These are phyloP conservation scores for Penicillium goetzii DNA, from an alignment of 495 filamentous ascomycete species.

Conservation along the genomic window DNA sequence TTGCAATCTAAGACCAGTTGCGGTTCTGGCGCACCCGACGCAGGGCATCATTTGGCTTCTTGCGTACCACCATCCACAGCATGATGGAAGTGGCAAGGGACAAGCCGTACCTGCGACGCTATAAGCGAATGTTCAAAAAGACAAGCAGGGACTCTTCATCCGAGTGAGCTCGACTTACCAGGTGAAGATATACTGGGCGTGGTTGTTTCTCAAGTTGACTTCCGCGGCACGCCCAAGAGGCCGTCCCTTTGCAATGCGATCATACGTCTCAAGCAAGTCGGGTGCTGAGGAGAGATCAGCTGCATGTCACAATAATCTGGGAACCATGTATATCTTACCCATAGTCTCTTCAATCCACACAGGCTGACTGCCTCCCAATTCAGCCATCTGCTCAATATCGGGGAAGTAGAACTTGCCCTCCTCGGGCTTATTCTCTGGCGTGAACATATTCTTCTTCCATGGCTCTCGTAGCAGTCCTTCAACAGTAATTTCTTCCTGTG, in stretches of 20 bases:
- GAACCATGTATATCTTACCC: slow-evolving; percentile 54
- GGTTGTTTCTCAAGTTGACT: slow-evolving; percentile 94
- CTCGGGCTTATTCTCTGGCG: slow-evolving; percentile 83
- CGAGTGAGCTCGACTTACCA: slow-evolving; percentile 63
- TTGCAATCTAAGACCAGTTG: slow-evolving; percentile 62
- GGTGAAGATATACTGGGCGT: slow-evolving; percentile 97
- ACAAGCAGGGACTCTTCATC: background rate
- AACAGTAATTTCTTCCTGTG: slow-evolving; percentile 68
- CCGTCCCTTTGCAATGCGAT: slow-evolving; percentile 76
- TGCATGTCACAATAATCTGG: slow-evolving; percentile 8
- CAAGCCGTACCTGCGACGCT: slow-evolving; percentile 75
- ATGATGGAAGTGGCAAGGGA: slow-evolving; percentile 86
- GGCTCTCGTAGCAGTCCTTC: slow-evolving; percentile 86
- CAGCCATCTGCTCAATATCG: slow-evolving; percentile 92
- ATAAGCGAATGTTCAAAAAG: slow-evolving; percentile 26
- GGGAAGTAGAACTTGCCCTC: slow-evolving; percentile 90
- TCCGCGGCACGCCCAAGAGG: slow-evolving; percentile 90
- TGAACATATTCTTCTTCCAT: slow-evolving; percentile 97
- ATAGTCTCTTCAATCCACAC: slow-evolving; percentile 98
- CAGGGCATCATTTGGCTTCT: slow-evolving; percentile 72
- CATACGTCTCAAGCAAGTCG: slow-evolving; percentile 71
- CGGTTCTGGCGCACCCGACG: slow-evolving; percentile 79
- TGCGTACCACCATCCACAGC: slow-evolving; percentile 91
- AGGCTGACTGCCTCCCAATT: slow-evolving; percentile 76
- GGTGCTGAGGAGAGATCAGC: slow-evolving; percentile 58